A percentile compares a stretch with the other conserved stretches of the same genome.
phyloP scores from a whole-genome alignment of 257 asterid genomes.

The Lavandula angustifolia region DNA sequence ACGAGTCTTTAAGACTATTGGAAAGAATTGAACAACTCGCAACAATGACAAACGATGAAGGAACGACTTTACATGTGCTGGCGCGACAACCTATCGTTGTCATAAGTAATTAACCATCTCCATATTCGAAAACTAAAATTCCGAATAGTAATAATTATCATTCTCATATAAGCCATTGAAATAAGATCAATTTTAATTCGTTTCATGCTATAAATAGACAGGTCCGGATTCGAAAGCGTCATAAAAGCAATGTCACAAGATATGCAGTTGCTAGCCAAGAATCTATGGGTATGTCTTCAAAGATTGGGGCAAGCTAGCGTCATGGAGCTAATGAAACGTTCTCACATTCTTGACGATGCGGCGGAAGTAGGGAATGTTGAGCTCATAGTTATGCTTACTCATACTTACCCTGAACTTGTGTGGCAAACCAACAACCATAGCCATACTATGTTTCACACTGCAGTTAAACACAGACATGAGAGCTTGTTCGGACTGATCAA shows the following conservation, averaged over 20 bases:
- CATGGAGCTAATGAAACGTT: background rate
- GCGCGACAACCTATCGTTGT: background rate
- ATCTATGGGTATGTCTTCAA: conserved; percentile 3
- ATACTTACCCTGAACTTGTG: conserved; percentile 14
- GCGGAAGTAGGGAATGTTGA: conserved; percentile 31
- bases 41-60: background rate
- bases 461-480: conserved; percentile 24
- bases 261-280: background rate
- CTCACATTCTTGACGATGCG: conserved; percentile 23
- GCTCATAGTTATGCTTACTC: conserved; percentile 22
- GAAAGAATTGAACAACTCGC: background rate
- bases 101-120: background rate
- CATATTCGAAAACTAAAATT: no score
- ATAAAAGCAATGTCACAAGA: background rate
- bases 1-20: background rate
- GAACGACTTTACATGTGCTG: conserved; percentile 5
- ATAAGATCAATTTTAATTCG: no score
- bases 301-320: background rate
- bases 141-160: no score
- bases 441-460: background rate
- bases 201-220: background rate
- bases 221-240: background rate
- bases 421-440: background rate
- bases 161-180: background rate
- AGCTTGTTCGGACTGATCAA: conserved; percentile 7